A percentile compares a stretch with the other conserved stretches of the same genome.
Evolutionary conservation across 2,329 filamentous ascomycete genomes (phyloP).

Genomic region (Neonectria magnoliae): DNA sequence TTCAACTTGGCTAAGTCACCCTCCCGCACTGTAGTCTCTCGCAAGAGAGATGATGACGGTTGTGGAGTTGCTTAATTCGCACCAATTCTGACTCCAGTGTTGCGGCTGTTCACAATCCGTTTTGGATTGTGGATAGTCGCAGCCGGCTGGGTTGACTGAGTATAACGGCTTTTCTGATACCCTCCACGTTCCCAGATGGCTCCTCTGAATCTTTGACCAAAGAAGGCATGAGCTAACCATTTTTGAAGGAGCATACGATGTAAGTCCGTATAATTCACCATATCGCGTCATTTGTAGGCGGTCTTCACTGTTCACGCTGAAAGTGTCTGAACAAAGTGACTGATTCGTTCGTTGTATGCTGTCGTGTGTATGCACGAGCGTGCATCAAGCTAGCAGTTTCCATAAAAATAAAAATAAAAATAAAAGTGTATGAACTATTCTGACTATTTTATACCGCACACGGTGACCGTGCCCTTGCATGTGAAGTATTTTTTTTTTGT

Average conservation of each 20-base stretch:
- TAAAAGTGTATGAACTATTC: too few relatives aligned
- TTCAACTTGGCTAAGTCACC: constrained; percentile 73
- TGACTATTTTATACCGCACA: too few relatives aligned
- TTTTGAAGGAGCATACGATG: neutral
- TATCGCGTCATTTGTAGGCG: neutral
- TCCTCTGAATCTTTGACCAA: neutral
- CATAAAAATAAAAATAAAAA: neutral
- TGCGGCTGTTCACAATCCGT: constrained; percentile 61
- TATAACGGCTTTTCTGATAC: constrained; percentile 72
- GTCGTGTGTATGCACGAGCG: neutral
- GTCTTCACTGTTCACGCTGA: neutral
- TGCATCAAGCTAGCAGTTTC: neutral
- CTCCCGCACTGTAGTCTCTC: constrained; percentile 73
- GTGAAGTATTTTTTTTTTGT: too few relatives aligned
- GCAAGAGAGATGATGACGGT: constrained; percentile 68
- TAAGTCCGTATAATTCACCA: neutral
- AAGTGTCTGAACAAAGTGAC: neutral
- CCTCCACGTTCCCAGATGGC: neutral
- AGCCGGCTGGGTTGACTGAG: constrained; percentile 73
- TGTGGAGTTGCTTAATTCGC: constrained; percentile 72
- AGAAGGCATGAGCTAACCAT: constrained; percentile 5
- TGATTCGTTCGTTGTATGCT: neutral
- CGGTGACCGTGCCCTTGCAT: too few relatives aligned
- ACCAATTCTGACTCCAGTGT: constrained; percentile 71
- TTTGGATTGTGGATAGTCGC: constrained; percentile 56